Evolutionary conservation across 2,329 filamentous ascomycete genomes (phyloP).

Genomic region (Blastomyces percursus): DNA sequence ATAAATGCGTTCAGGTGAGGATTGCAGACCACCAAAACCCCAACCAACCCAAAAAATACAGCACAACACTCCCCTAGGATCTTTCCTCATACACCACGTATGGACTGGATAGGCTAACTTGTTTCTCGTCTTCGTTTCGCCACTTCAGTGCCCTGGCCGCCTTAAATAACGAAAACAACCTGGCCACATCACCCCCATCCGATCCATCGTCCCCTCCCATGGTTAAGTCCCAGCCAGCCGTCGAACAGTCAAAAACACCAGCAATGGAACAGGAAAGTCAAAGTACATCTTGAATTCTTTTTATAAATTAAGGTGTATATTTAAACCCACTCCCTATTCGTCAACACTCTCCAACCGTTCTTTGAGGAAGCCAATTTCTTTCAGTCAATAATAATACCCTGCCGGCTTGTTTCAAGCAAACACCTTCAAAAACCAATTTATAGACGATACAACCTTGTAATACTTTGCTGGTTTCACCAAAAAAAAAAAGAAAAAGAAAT

Average conservation of each 20-base stretch:
- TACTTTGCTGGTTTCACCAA: constrained; percentile 2
- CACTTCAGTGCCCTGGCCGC: constrained; percentile 35
- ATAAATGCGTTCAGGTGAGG: constrained; percentile 90
- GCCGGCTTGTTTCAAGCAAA: neutral
- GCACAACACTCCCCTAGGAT: neutral
- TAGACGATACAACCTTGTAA: constrained; percentile 3
- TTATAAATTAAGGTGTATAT: neutral
- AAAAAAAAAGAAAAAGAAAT: neutral
- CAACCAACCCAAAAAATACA: neutral
- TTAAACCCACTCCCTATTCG: neutral
- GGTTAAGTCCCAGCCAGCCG: constrained; percentile 37
- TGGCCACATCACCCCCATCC: constrained; percentile 40
- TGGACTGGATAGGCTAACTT: constrained; percentile 9
- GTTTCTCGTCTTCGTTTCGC: neutral
- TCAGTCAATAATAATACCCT: neutral
- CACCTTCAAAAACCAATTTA: neutral
- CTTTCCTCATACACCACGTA: constrained; percentile 18
- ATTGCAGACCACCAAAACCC: constrained; percentile 4
- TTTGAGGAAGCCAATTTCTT: neutral
- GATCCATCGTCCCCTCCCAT: constrained; percentile 38
- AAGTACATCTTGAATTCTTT: constrained; percentile 1
- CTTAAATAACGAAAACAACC: constrained; percentile 37
- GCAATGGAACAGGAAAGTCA: constrained; percentile 7
- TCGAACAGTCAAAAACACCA: constrained; percentile 28
- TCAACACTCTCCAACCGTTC: neutral